These are phyloP conservation scores for Ogataea nitratoaversa DNA, from an alignment of 805 yeast species.

Conservation along the genomic window DNA sequence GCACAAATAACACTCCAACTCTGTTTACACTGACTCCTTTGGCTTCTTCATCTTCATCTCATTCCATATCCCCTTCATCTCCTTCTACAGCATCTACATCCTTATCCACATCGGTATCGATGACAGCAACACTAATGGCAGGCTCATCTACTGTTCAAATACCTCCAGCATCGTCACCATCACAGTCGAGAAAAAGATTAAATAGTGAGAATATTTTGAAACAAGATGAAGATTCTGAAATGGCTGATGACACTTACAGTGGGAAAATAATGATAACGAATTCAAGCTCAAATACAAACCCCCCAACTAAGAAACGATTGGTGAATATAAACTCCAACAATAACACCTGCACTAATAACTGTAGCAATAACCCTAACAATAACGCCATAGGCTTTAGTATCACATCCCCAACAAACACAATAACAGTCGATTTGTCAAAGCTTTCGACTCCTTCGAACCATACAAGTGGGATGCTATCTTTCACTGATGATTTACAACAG, in stretches of 20 bases:
- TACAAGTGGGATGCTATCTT: background rate
- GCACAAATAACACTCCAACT: constrained; percentile 1
- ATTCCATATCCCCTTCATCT: background rate
- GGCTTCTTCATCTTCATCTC: background rate
- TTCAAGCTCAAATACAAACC: constrained; percentile 13
- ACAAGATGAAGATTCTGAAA: constrained; percentile 14
- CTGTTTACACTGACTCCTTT: background rate
- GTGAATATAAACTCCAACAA: constrained; percentile 9
- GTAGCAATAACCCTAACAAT: background rate
- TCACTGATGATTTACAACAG: constrained; percentile 31
- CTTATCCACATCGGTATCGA: no score
- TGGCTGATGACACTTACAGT: constrained; percentile 15
- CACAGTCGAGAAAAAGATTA: constrained; percentile 14
- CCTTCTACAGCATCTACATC: background rate
- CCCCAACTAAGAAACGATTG: constrained; percentile 19
- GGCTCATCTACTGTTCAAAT: background rate
- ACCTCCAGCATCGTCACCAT: background rate
- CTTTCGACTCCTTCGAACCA: constrained; percentile 12
- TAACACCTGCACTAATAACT: background rate
- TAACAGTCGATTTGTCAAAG: constrained; percentile 11
- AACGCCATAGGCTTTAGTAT: background rate
- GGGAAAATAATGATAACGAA: constrained; percentile 10
- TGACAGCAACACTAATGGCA: no score
- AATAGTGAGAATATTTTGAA: constrained; percentile 11
- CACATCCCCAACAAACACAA: constrained; percentile 16